Conservation (phyloP, 345 rosid genomes). For the Brassica napus region DNA sequence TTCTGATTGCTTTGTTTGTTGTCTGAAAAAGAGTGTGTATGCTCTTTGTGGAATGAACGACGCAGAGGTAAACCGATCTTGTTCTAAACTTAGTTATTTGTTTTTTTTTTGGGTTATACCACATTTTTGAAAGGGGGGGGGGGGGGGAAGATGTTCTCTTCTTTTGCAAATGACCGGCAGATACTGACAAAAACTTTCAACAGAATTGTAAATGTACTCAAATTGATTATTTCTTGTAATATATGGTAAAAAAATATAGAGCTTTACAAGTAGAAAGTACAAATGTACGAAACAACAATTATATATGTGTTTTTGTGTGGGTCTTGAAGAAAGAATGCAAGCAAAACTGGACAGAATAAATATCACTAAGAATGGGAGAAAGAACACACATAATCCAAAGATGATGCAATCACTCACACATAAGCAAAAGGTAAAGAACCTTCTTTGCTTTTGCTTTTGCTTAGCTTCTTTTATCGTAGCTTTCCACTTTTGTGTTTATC, state of each 20-base stretch:
- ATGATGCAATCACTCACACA: conserved; percentile 16
- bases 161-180: not conserved
- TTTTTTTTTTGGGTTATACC: no score
- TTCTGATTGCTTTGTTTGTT: no score
- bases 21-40: no score
- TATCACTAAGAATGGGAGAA: conserved; percentile 15
- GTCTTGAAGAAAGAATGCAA: conserved; percentile 32
- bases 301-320: not conserved
- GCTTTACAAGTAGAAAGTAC: conserved; percentile 33
- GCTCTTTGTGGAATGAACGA: no score
- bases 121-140: no score
- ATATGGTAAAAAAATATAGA: conserved; percentile 11
- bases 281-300: conserved; percentile 9
- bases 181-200: not conserved
- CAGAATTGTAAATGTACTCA: not conserved
- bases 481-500: conserved; percentile 49
- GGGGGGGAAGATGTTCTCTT: no score
- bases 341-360: conserved; percentile 35
- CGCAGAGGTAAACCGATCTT: no score
- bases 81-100: no score
- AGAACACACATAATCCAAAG: conserved; percentile 12
- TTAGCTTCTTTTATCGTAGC: not conserved
- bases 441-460: not conserved
- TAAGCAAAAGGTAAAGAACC: not conserved
- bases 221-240: conserved; percentile 3